Percentiles rank a stretch among this genome's conserved stretches.
These are phyloP conservation scores for Tilletiopsis washingtonensis DNA, from an alignment of 1,284 basidiomycete genomes.

Conservation along the genomic window DNA sequence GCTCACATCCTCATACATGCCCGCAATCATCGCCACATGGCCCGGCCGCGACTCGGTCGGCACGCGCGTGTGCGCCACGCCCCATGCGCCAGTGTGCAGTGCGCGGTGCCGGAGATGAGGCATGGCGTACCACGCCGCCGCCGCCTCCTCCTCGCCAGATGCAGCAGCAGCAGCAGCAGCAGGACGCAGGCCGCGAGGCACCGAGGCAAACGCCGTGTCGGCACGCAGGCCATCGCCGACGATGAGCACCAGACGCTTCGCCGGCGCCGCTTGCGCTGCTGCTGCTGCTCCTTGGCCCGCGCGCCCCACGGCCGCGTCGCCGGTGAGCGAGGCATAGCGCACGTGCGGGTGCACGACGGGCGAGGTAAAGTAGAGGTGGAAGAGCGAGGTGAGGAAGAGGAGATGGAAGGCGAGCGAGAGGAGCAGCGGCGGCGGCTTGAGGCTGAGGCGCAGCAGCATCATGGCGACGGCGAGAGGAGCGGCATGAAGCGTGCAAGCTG, in stretches of 20 bases:
- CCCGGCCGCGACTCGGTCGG: conserved; percentile 83
- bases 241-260: conserved; percentile 70
- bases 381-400: conserved; percentile 51
- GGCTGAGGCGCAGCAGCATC: too few species aligned
- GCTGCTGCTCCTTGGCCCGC: too few species aligned
- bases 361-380: conserved; percentile 77
- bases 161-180: too few species aligned
- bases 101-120: conserved; percentile 67
- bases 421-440: too few species aligned
- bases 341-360: conserved; percentile 46
- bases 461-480: too few species aligned
- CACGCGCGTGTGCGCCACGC: conserved; percentile 76
- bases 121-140: conserved; percentile 51
- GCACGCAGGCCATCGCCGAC: conserved; percentile 68
- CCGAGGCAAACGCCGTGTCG: conserved; percentile 62
- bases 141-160: neutral
- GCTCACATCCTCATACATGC: conserved; percentile 87
- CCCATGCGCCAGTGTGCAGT: conserved; percentile 62
- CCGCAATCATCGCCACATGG: conserved; percentile 77
- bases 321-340: conserved; percentile 13
- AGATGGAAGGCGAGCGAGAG: conserved; percentile 34
- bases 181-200: conserved; percentile 3
- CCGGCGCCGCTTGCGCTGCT: conserved; percentile 48
- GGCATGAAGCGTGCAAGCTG: too few species aligned
- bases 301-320: neutral